Base-by-base conservation (phyloP, 108 stramenopile species). In the Cylindrotheca closterium region DNA sequence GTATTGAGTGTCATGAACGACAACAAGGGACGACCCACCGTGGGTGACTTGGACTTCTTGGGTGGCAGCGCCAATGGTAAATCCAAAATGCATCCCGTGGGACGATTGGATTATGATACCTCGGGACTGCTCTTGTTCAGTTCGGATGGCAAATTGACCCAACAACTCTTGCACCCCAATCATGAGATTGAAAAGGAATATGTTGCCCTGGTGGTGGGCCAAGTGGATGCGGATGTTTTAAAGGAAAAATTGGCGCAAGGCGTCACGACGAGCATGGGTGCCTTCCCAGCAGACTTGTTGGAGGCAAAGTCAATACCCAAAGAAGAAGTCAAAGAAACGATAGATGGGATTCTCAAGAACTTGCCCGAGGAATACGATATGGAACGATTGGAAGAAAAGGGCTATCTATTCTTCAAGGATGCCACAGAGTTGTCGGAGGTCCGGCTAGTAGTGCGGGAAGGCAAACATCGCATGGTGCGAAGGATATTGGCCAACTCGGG, bases 391-490 rank as follows among this genome's bases (percentile, higher is more conserved):
- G 60, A 70, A 49, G 68, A 76, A 51, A 64, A 73, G 22, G 80
- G 79, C 0, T 63, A 71, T 19, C 48, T 76, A 28, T 56, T 67
- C 55, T 62, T 84, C 78, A 68, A 72, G 62, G 55, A 68, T 22
- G 66, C 71, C 30, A 42, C 21, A 63, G 79, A 62, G 29, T 60
- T 86, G 19, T 78, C 80, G 10, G 75, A 80, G 56, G 85, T 94
- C 2, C 67, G 85, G 51, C 50, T 94, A 45, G 70, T 85, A 10
- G 89, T 94, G 1, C 58, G 67, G 46, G 93, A 94, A 73, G 93
- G 93, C 31, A 94, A 94, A 66, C 78, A 94, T 63, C 68, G 93
- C 22, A 91, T 94, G 93, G 93, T 94, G 0, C 68, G 93, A 26
- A 73, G 89, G 29, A 89, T 94, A 60, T 58, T 94, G 54, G 88